Evolutionary conservation across 2,329 filamentous ascomycete genomes (phyloP), one percentile per base, ranked within the genome.

Genomic region (Epichloe amarillans): DNA sequence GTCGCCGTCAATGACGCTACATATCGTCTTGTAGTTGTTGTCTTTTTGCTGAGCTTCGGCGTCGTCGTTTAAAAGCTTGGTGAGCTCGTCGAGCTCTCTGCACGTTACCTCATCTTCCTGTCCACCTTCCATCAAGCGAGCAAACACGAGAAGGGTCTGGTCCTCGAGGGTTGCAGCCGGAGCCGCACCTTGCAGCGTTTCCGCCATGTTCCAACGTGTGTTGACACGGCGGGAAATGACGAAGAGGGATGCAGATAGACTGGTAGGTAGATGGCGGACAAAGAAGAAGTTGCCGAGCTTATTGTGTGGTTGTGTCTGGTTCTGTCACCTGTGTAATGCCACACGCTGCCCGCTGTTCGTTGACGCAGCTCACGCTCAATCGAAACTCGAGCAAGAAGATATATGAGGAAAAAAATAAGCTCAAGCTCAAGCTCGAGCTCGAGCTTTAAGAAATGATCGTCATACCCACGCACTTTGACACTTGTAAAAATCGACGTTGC

Each of bases 51-150:
- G 66, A n/a, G 63, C 63, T 44, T 71, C 67, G 50, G 69, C 66
- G 54, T 83, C 79, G 38, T 79, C 71, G 58, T 71, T 74, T 51
- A 84, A 69, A 39, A 84, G 69, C 63, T 75, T 78, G 43, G 80
- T 81, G 50, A 84, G 73, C 50, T 68, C 66, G 56, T 78, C 75
- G 44, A 84, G 69, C 53, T 80, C 75, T 53, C 67, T 67, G 58
- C 77, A 82, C 12, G 79, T 84, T 57, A 86, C 82, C 51, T 82
- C 79, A 62, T 87, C 87, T 59, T 95, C 88, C 60, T 90, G 81
- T 49, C 88, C 89, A 43, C 88, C 88, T 64, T 94, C 88, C 83
- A 96, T 94, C 58, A 96, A 73, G 61, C 86, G 85, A 23, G 90
- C 90, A 57, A 96, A 80, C 58, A 91, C 82, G 52, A 95, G 79